A percentile compares a stretch with the other conserved stretches of the same genome.
phyloP scores from a whole-genome alignment of 225 moss, liverwort and hornwort genomes.

The Polytrichum commune region DNA sequence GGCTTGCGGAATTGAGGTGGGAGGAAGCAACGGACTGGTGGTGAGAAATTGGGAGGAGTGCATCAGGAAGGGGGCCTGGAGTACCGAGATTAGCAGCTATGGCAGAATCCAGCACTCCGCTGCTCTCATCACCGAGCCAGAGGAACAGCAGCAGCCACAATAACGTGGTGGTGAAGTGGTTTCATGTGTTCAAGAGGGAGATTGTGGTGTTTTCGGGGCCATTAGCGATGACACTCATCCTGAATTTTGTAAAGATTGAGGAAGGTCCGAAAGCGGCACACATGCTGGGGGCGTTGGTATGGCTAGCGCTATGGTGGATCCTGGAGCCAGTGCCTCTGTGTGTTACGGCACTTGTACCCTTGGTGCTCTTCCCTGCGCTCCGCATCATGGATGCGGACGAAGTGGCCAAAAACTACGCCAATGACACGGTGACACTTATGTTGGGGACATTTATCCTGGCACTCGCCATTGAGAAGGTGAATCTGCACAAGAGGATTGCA shows the following conservation, averaged over 20 bases:
- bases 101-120: slow-evolving; percentile 3
- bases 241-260: slow-evolving; percentile 3
- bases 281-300: slow-evolving; percentile 8
- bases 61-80: neutral
- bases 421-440: slow-evolving; percentile 7
- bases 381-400: slow-evolving; percentile 5
- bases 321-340: slow-evolving; percentile 6
- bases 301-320: slow-evolving; percentile 7
- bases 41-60: neutral
- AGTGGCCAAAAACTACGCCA: slow-evolving; percentile 2
- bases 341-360: slow-evolving; percentile 6
- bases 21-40: neutral
- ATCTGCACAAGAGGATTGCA: slow-evolving; percentile 5
- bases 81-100: neutral
- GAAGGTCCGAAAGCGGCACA: slow-evolving; percentile 6
- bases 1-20: neutral
- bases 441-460: slow-evolving; percentile 8
- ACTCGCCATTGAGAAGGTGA: neutral
- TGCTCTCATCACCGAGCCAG: slow-evolving; percentile 2
- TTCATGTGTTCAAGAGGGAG: neutral
- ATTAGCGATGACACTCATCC: slow-evolving; percentile 1
- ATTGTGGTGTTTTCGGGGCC: slow-evolving; percentile 6
- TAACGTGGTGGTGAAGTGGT: neutral
- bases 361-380: slow-evolving; percentile 3
- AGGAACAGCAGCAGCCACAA: too few species aligned